These are phyloP conservation scores for Gyromitra esculenta DNA, from an alignment of 2,329 filamentous ascomycete species.

Conservation along the genomic window DNA sequence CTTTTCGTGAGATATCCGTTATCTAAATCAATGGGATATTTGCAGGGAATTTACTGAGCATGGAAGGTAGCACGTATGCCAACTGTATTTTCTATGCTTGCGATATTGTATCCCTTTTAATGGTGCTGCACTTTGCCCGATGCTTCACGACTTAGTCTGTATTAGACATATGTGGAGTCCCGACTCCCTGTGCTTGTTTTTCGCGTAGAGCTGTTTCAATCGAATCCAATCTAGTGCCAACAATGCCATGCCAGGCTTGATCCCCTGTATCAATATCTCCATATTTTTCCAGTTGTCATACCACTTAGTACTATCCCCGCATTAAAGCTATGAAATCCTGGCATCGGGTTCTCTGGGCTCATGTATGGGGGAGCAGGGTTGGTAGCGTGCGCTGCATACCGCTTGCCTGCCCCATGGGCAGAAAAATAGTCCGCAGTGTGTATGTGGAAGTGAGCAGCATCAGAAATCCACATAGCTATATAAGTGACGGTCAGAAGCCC, in stretches of 20 bases:
- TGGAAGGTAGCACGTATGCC: slow-evolving; percentile 7
- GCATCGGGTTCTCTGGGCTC: not conserved
- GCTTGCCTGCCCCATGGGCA: slow-evolving; percentile 20
- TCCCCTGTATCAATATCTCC: slow-evolving; percentile 1
- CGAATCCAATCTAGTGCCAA: not conserved
- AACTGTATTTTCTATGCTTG: slow-evolving; percentile 5
- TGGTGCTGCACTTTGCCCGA: not conserved
- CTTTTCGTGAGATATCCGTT: not conserved
- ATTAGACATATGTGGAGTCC: slow-evolving; percentile 8
- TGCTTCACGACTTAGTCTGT: slow-evolving; percentile 2
- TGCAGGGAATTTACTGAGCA: not conserved
- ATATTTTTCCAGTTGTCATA: slow-evolving; percentile 1
- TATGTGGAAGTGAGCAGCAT: slow-evolving; percentile 23
- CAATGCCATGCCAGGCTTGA: not conserved
- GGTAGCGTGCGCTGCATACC: slow-evolving; percentile 14
- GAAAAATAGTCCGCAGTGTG: slow-evolving; percentile 22
- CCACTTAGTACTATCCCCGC: slow-evolving; percentile 15
- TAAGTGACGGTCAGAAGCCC: slow-evolving; percentile 18
- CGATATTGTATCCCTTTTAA: not conserved
- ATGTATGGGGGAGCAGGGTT: slow-evolving; percentile 16
- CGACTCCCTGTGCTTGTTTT: slow-evolving; percentile 3
- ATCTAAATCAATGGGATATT: not conserved
- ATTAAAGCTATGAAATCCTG: slow-evolving; percentile 2
- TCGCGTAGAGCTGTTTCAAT: slow-evolving; percentile 9
- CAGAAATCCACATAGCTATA: slow-evolving; percentile 14